Conservation (phyloP, 2,329 filamentous ascomycete genomes). For the Verticillium albo-atrum region DNA sequence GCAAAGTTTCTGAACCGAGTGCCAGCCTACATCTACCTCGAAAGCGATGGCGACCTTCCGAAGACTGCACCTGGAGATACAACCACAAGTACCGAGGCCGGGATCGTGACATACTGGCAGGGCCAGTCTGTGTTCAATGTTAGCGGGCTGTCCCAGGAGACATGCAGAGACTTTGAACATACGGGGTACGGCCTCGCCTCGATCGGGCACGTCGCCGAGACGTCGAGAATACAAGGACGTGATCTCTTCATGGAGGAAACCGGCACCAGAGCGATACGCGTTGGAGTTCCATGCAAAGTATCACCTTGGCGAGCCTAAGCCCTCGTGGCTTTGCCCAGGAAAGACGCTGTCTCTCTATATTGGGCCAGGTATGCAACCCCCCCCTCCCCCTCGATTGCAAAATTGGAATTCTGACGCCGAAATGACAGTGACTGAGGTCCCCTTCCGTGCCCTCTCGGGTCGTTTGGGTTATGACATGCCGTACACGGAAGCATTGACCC, state of each 20-base stretch:
- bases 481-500: constrained; percentile 11
- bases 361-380: background rate
- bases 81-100: background rate
- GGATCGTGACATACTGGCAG: constrained; percentile 6
- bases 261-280: constrained; percentile 14
- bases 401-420: background rate
- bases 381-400: background rate
- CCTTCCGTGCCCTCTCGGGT: constrained; percentile 12
- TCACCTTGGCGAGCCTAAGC: constrained; percentile 9
- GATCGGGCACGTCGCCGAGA: constrained; percentile 20
- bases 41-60: constrained; percentile 11
- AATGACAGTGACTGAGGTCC: constrained; percentile 14
- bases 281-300: constrained; percentile 18
- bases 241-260: constrained; percentile 16
- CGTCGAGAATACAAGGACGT: constrained; percentile 17
- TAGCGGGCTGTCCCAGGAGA: constrained; percentile 18
- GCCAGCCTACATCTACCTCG: constrained; percentile 18
- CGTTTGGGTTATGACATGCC: constrained; percentile 14
- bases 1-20: constrained; percentile 13
- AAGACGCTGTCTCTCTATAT: constrained; percentile 1
- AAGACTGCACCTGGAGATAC: constrained; percentile 1
- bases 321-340: constrained; percentile 15
- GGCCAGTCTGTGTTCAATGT: constrained; percentile 10
- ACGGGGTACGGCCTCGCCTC: constrained; percentile 19
- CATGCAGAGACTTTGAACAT: constrained; percentile 20